Base-by-base conservation (phyloP, 768 basidiomycete genomes). In the Suillus plorans region DNA sequence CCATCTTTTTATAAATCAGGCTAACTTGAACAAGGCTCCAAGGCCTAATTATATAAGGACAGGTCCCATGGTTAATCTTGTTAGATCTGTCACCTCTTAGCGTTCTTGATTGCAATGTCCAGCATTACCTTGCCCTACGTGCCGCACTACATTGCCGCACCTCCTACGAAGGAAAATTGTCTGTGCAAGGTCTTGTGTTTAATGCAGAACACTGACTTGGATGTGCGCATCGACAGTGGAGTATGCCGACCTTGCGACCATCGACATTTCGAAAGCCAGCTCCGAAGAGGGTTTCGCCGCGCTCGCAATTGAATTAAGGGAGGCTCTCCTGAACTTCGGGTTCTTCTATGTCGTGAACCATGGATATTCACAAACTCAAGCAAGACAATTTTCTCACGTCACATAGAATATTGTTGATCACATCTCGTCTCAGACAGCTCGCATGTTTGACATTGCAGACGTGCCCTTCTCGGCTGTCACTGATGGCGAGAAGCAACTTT, bases 381-480 rank as follows among this genome's bases (percentile, higher is more conserved):
- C 73, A 58, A 62, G 72, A 12, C 13, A 5, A 58, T 31, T 53
- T 8, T 41, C 8, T 18, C 16, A 58, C 6, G 41, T 28, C 39
- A 28, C 25, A 31, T 31, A 28, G 10, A 22, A 25, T 12, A 39
- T 62, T 3, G 14, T 34, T 14, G 8, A 61, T 62, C 13, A 14
- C 4, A 44, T 62, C 16, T 60, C 9, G 37, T 20, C 61, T 2
- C 36, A 85, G 85, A 82, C 79, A 10, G 71, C 75, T 36, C 73
- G 81, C 44, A 82, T 84, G 41, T 84, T 84, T 61, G 80, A 82
- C 64, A 81, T 86, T 61, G 84, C 83, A 6, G 78, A 84, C 56
- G 58, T 82, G 16, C 79, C 81, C 0, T 85, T 85, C 64, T 66
- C 78, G 0, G 66, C 71, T 9, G 83, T 84, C 1, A 64, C 64